Base-by-base conservation (phyloP, 1,284 basidiomycete genomes). In the Erythrobasidium hasegawianum region DNA sequence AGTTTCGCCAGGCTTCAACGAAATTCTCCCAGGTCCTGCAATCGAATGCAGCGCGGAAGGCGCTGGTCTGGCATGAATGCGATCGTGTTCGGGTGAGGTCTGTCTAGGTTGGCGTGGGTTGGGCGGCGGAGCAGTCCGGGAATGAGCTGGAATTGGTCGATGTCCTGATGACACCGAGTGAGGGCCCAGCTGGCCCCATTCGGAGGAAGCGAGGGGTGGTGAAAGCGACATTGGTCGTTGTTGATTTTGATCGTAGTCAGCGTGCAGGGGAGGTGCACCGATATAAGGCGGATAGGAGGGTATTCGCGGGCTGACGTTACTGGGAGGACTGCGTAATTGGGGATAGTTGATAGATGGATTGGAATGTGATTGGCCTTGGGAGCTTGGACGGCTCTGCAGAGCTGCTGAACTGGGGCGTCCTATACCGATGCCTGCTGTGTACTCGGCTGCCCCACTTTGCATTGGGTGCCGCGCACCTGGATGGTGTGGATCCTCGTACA, bases 1-100 rank as follows among this genome's bases (percentile, higher is more conserved):
- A 22, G 61, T 64, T 18, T 64, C 61, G 13, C 61, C 61, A 20
- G 61, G 61, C 26, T 64, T 52, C 27, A 64, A 38, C 1, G 61
- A 54, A 47, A 64, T 56, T 2, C 61, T 45, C 16, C 52, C 39
- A 7, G 61, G 61, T 4, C 61, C 61, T 9, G 53, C 52, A 8
- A 64, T 18, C 0, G 53, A 27, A 27, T 64, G 39, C 18, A 53
- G 18, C 2, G 53, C 38, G 26, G 38, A 22, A 33, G 43, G 41
- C 39, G 43, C 9, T 26, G 22, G 50, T 39, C 33, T 33, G 11
- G 11, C 4, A 11, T 33, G 33, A 11, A 5, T 33, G 33, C 33
- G 33, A 11, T 33, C 33, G 5, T 33, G 33, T 33, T 33, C 33
- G 33, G 33, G 33, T 11, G 33, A 33, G 4, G 33, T 4, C 33